A percentile compares a stretch with the other conserved stretches of the same genome.
Conservation (phyloP, 2,329 filamentous ascomycete species). For the Aspergillus fumigatus region DNA sequence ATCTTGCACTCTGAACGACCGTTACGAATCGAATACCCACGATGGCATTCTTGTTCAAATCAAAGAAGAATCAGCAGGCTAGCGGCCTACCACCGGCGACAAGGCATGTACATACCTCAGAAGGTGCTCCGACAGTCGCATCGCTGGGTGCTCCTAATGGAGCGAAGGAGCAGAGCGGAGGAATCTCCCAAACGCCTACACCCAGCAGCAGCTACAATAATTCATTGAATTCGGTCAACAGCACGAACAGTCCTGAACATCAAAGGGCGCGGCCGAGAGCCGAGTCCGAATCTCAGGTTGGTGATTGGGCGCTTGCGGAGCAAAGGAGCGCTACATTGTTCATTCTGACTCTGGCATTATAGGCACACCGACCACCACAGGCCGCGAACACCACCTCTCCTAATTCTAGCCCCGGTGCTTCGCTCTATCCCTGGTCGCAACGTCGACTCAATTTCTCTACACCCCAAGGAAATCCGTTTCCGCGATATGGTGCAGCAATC, state of each 20-base stretch:
- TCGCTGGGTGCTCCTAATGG: conserved; percentile 48
- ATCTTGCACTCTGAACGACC: conserved; percentile 26
- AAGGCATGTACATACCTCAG: conserved; percentile 54
- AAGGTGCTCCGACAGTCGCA: conserved; percentile 42
- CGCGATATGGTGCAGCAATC: conserved; percentile 93
- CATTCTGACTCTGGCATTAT: conserved; percentile 2
- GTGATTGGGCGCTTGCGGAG: conserved; percentile 15
- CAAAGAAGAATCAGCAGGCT: conserved; percentile 66
- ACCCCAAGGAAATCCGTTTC: conserved; percentile 79
- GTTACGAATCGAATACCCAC: conserved; percentile 33
- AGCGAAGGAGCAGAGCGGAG: conserved; percentile 31
- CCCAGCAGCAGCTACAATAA: conserved; percentile 68
- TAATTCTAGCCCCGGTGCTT: conserved; percentile 60
- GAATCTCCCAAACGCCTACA: conserved; percentile 55
- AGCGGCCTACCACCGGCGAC: conserved; percentile 49
- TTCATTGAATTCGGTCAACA: conserved; percentile 64
- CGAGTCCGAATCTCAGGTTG: conserved; percentile 53
- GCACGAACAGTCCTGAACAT: conserved; percentile 62
- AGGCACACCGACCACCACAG: conserved; percentile 41
- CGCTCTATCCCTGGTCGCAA: conserved; percentile 94
- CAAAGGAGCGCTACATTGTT: background rate
- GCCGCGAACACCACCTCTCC: conserved; percentile 51
- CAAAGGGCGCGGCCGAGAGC: conserved; percentile 53
- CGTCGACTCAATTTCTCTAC: conserved; percentile 81
- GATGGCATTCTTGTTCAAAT: conserved; percentile 82